Evolutionary conservation across 1,284 basidiomycete genomes (phyloP), one percentile per base, ranked within the genome.

Genomic region (Afroboletus lepidellus): DNA sequence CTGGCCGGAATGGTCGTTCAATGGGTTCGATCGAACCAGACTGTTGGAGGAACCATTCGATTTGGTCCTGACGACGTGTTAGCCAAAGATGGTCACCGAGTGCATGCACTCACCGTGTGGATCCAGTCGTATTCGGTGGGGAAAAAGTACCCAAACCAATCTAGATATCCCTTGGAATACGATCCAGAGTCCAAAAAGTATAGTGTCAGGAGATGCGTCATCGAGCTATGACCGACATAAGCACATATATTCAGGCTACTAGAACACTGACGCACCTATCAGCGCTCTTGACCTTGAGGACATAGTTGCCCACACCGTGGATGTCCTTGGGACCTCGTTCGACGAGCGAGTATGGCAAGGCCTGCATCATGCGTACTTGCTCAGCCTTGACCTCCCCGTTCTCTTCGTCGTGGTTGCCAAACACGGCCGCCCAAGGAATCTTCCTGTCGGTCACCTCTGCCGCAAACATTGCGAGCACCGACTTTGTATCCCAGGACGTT

Each of bases 151-250:
- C 84, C 85, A 57, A 79, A 79, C 71, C 75, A 84, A 60, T 85
- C 79, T 25, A 76, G 66, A 42, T 77, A 70, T 3, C 80, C 83
- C 53, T 73, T 80, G 21, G 83, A 76, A 66, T 92, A 92, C 0
- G 84, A 75, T 18, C 92, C 92, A 1, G 94, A 94, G 69, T 98
- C 95, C 55, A 98, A 74, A 77, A 98, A 93, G 72, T 98, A 98
- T 4, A 98, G 70, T 0, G 92, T 94, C 53, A 96, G 77, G 9
- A 97, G 74, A 57, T 94, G 91, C 1, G 85, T 92, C 66, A 81
- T 86, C n/a, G 91, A 92, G 27, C 90, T 92, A 32, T 36, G 5
- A 18, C 25, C 3, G 15, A 11, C 9, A 33, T 55, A 41, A 57
- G 50, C 33, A n/a, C 43, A 46, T 49, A 46, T n/a, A 53, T 34